phyloP scores from a whole-genome alignment of 805 yeast genomes.

The Kregervanrija pseudodelftensis region DNA sequence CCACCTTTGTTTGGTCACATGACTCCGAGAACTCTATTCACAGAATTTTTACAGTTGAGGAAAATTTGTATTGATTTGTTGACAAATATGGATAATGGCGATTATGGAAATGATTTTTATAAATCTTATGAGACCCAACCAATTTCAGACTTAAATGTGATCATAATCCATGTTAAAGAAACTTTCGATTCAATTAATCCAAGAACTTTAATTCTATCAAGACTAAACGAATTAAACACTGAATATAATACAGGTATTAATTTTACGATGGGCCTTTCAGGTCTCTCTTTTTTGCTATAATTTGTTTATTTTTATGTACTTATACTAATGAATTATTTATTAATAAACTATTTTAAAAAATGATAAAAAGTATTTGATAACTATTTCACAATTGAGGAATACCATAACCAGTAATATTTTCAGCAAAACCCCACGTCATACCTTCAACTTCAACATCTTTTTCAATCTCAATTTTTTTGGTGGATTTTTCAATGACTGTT shows the following conservation, averaged over 20 bases:
- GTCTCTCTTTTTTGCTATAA: conserved; percentile 34
- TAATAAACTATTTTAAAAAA: neutral
- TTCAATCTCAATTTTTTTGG: conserved; percentile 46
- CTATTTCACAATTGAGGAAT: conserved; percentile 18
- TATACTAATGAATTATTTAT: neutral
- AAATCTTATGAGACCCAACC: conserved; percentile 23
- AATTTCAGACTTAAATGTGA: conserved; percentile 36
- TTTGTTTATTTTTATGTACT: neutral
- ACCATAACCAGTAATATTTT: conserved; percentile 86
- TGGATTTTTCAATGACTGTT: conserved; percentile 63
- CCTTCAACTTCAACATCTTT: conserved; percentile 60
- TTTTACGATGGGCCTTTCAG: conserved; percentile 50
- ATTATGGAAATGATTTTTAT: conserved; percentile 8
- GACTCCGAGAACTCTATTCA: conserved; percentile 56
- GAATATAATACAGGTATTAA: conserved; percentile 33
- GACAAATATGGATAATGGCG: neutral
- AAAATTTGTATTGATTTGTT: conserved; percentile 15
- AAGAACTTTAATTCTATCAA: conserved; percentile 41
- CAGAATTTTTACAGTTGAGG: conserved; percentile 40
- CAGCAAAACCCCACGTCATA: conserved; percentile 88
- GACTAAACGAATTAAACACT: conserved; percentile 36
- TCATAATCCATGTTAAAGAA: conserved; percentile 52
- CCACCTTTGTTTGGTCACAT: conserved; percentile 71
- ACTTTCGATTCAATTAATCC: conserved; percentile 42
- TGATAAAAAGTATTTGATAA: conserved; percentile 7